Percentiles rank a stretch among this genome's conserved stretches.
These are phyloP conservation scores for Lachnellula arida DNA, from an alignment of 2,329 filamentous ascomycete species.

Conservation along the genomic window DNA sequence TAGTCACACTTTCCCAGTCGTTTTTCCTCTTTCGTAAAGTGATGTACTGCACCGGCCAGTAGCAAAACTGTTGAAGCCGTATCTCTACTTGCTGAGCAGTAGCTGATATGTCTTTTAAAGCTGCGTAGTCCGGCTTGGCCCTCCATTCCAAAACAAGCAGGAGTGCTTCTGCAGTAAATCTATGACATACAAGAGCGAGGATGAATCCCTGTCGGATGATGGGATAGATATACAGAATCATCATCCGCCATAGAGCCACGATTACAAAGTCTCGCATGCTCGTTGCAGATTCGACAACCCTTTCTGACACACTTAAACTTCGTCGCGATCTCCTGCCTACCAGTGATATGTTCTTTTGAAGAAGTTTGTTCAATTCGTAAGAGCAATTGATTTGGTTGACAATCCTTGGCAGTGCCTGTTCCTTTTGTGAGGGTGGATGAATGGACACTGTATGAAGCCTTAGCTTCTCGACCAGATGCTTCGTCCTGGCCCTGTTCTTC, in stretches of 20 bases:
- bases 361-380: slow-evolving; percentile 76
- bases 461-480: slow-evolving; percentile 75
- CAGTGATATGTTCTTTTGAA: slow-evolving; percentile 86
- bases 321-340: slow-evolving; percentile 78
- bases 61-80: slow-evolving; percentile 94
- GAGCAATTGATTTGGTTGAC: slow-evolving; percentile 96
- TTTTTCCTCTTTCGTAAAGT: slow-evolving; percentile 84
- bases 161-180: slow-evolving; percentile 74
- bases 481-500: slow-evolving; percentile 53
- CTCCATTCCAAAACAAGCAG: slow-evolving; percentile 82
- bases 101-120: slow-evolving; percentile 91
- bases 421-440: slow-evolving; percentile 73
- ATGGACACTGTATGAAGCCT: slow-evolving; percentile 81
- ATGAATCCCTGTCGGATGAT: slow-evolving; percentile 69
- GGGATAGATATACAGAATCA: slow-evolving; percentile 73
- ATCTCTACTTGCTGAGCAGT: slow-evolving; percentile 98
- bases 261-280: slow-evolving; percentile 75
- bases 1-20: slow-evolving; percentile 94
- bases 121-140: slow-evolving; percentile 69
- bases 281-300: slow-evolving; percentile 88
- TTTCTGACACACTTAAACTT: slow-evolving; percentile 86
- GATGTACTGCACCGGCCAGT: slow-evolving; percentile 96
- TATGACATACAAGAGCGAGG: slow-evolving; percentile 72
- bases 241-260: slow-evolving; percentile 63
- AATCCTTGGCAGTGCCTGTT: slow-evolving; percentile 73